A percentile compares a stretch with the other conserved stretches of the same genome.
Evolutionary conservation across 768 basidiomycete genomes (phyloP).

Genomic region (Rossbeevera mucosa): DNA sequence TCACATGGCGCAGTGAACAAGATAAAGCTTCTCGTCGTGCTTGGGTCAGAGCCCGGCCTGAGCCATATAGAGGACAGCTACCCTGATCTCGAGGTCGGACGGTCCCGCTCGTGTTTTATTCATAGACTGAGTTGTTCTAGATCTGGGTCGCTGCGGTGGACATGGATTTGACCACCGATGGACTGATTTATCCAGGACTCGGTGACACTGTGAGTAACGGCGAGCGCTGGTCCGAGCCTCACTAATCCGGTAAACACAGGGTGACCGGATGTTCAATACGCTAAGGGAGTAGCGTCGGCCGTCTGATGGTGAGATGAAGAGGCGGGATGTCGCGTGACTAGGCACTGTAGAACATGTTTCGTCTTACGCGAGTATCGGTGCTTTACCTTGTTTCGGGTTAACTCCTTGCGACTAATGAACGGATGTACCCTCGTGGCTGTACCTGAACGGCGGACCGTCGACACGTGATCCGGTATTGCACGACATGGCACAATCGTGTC

Average conservation of each 20-base stretch:
- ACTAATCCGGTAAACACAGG: constrained; percentile 39
- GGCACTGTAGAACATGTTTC: neutral
- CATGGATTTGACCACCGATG: constrained; percentile 61
- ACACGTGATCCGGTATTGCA: constrained; percentile 31
- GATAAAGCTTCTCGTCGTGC: constrained; percentile 78
- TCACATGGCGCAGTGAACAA: constrained; percentile 43
- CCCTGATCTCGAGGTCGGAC: constrained; percentile 73
- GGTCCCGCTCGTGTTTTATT: neutral
- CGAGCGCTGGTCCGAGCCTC: neutral
- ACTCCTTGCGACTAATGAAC: neutral
- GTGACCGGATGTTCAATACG: constrained; percentile 83
- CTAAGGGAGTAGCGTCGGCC: constrained; percentile 35
- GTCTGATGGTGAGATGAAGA: neutral
- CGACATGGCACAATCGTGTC: constrained; percentile 30
- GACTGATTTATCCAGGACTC: constrained; percentile 84
- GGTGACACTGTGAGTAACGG: constrained; percentile 73
- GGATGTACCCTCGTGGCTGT: neutral
- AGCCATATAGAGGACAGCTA: constrained; percentile 56
- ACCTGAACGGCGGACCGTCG: neutral
- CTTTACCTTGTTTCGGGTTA: too few relatives aligned
- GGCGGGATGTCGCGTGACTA: neutral
- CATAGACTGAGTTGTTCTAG: constrained; percentile 35
- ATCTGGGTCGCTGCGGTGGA: constrained; percentile 88
- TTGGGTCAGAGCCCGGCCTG: constrained; percentile 76
- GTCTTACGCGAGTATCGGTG: neutral